A percentile compares a stretch with the other conserved stretches of the same genome.
phyloP scores from a whole-genome alignment of 352 stramenopile genomes.

The Phytopythium sindhum region DNA sequence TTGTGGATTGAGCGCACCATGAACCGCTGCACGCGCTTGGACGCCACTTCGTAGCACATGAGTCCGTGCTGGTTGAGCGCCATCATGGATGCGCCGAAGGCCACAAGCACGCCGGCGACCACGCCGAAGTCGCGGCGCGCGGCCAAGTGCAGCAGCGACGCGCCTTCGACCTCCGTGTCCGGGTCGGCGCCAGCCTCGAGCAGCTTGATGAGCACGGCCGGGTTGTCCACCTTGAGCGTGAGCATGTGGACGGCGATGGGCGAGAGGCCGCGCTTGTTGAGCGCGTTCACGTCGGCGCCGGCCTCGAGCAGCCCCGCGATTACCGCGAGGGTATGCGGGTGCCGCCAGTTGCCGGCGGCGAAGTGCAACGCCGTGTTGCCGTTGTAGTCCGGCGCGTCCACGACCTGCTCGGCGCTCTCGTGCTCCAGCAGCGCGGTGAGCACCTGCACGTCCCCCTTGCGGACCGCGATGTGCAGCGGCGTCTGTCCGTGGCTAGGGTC shows the following conservation, averaged over 20 bases:
- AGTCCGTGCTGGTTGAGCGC: conserved; percentile 64
- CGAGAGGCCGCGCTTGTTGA: conserved; percentile 66
- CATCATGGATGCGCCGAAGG: conserved; percentile 58
- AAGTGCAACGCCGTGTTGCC: conserved; percentile 84
- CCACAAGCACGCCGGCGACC: conserved; percentile 54
- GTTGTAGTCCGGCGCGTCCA: conserved; percentile 72
- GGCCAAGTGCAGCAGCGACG: conserved; percentile 61
- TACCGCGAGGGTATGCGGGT: conserved; percentile 40
- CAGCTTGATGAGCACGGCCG: conserved; percentile 56
- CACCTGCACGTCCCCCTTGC: conserved; percentile 66
- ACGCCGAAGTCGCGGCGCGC: conserved; percentile 44
- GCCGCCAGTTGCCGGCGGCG: conserved; percentile 56
- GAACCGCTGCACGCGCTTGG: conserved; percentile 53
- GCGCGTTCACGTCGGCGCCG: conserved; percentile 43
- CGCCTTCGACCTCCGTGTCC: conserved; percentile 60
- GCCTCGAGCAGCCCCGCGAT: conserved; percentile 42
- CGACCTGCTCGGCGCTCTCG: conserved; percentile 62
- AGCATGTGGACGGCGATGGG: conserved; percentile 77
- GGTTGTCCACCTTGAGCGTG: conserved; percentile 74
- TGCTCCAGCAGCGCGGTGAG: conserved; percentile 69
- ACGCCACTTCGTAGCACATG: conserved; percentile 79
- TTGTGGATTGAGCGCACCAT: conserved; percentile 66
- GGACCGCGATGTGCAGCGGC: conserved; percentile 74
- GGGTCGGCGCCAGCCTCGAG: conserved; percentile 54
- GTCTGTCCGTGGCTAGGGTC: conserved; percentile 76